Evolutionary conservation across 441 rosid species (phyloP).

Genomic region (Dalechampia spathulata): DNA sequence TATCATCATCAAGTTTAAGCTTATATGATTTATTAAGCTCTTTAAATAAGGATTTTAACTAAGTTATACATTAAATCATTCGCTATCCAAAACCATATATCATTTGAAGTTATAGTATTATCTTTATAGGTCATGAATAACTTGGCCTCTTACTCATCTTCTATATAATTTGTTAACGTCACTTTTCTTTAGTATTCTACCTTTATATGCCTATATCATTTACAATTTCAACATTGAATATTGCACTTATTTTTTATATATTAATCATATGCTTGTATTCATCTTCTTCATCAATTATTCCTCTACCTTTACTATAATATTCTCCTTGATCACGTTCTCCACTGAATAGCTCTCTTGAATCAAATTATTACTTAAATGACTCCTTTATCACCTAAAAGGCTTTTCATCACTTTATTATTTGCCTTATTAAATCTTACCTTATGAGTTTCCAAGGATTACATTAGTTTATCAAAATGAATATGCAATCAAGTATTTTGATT

Average conservation of each 20-base stretch:
- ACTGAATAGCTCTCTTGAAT: not conserved
- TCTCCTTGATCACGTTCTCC: not conserved
- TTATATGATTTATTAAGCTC: not conserved
- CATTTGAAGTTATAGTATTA: not conserved
- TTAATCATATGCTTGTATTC: not conserved
- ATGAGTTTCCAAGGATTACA: not conserved
- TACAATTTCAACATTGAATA: not conserved
- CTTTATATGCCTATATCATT: not conserved
- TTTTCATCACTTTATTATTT: not conserved
- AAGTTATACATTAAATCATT: not conserved
- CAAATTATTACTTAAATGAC: not conserved
- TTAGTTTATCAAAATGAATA: not conserved
- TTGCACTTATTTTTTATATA: not conserved
- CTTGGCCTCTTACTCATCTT: not conserved
- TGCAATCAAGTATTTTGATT: not conserved
- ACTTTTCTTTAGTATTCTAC: not conserved
- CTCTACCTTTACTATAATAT: not conserved
- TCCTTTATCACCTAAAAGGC: not conserved
- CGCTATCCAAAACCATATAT: not conserved
- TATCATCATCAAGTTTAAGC: not conserved
- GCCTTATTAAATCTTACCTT: not conserved
- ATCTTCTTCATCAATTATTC: not conserved
- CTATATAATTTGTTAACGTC: not conserved
- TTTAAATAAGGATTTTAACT: not conserved
- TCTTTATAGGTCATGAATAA: not conserved